A percentile compares a stretch with the other conserved stretches of the same genome.
phyloP scores from a whole-genome alignment of 2,329 filamentous ascomycete species.

The Trichoderma koningii region DNA sequence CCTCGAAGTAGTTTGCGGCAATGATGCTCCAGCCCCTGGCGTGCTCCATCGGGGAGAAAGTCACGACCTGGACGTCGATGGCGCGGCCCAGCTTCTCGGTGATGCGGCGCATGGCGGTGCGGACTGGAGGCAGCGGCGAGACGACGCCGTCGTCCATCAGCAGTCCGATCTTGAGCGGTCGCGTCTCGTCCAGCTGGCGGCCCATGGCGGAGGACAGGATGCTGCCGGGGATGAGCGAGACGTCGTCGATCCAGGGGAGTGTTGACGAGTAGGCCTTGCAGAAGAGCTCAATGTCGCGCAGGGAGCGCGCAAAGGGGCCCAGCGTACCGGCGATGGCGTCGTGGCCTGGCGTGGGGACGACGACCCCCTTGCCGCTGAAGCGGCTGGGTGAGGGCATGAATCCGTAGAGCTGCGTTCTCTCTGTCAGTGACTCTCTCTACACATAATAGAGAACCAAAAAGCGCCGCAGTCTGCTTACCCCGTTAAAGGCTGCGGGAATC shows the following conservation, averaged over 20 bases:
- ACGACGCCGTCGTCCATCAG: slow-evolving; percentile 85
- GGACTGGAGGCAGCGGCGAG: slow-evolving; percentile 80
- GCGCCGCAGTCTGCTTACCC: neutral
- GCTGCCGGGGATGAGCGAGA: slow-evolving; percentile 78
- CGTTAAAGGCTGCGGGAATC: slow-evolving; percentile 15
- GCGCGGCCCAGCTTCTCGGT: slow-evolving; percentile 88
- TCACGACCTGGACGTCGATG: slow-evolving; percentile 87
- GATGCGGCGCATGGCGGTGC: slow-evolving; percentile 91
- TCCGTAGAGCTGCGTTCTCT: slow-evolving; percentile 4
- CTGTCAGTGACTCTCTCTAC: neutral
- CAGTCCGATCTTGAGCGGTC: slow-evolving; percentile 91
- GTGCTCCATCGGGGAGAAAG: slow-evolving; percentile 23
- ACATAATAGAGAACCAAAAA: neutral
- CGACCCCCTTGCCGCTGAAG: slow-evolving; percentile 87
- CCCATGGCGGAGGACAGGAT: slow-evolving; percentile 16
- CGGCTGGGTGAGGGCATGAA: slow-evolving; percentile 70
- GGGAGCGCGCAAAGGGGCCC: slow-evolving; percentile 39
- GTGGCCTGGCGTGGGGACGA: slow-evolving; percentile 83
- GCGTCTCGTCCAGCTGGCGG: slow-evolving; percentile 12
- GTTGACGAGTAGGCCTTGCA: slow-evolving; percentile 51
- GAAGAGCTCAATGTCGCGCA: slow-evolving; percentile 24
- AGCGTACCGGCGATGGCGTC: slow-evolving; percentile 88
- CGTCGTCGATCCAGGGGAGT: slow-evolving; percentile 78
- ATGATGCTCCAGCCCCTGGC: slow-evolving; percentile 88
- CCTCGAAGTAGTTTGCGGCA: slow-evolving; percentile 95